phyloP scores from a whole-genome alignment of 805 yeast genomes.

The Ogataea zsoltii region DNA sequence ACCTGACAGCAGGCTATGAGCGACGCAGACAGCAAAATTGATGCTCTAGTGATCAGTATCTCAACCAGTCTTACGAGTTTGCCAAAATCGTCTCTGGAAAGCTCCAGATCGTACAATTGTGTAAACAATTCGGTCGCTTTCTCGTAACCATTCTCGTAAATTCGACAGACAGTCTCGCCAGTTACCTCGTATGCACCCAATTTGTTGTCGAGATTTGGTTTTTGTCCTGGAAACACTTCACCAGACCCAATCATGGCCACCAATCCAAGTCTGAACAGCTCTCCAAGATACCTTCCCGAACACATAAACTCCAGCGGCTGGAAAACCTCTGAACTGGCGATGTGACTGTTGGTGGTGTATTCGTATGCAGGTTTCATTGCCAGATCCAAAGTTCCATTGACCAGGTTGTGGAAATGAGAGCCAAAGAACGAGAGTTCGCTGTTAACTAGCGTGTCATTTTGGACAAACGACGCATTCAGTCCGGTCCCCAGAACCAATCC shows the following conservation, averaged over 20 bases:
- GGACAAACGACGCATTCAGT: constrained; percentile 51
- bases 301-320: constrained; percentile 60
- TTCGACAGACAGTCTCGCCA: constrained; percentile 43
- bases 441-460: constrained; percentile 38
- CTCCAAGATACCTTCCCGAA: constrained; percentile 58
- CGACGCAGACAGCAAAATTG: constrained; percentile 43
- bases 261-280: constrained; percentile 46
- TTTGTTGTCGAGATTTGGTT: not conserved
- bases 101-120: not conserved
- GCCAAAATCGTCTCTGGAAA: constrained; percentile 9
- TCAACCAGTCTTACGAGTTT: constrained; percentile 30
- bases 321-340: constrained; percentile 25
- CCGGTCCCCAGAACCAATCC: constrained; percentile 75
- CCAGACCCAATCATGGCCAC: constrained; percentile 33
- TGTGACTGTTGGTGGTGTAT: not conserved
- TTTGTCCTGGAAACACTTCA: constrained; percentile 12
- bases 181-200: constrained; percentile 14
- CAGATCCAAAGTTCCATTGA: constrained; percentile 41
- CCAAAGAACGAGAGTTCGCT: constrained; percentile 62
- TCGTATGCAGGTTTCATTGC: constrained; percentile 29
- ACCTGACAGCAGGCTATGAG: constrained; percentile 40
- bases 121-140: constrained; percentile 2
- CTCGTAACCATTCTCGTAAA: constrained; percentile 33
- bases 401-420: constrained; percentile 35
- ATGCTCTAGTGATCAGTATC: constrained; percentile 44